Conservation (phyloP, 257 asterid genomes). For the Nicotiana tabacum region DNA sequence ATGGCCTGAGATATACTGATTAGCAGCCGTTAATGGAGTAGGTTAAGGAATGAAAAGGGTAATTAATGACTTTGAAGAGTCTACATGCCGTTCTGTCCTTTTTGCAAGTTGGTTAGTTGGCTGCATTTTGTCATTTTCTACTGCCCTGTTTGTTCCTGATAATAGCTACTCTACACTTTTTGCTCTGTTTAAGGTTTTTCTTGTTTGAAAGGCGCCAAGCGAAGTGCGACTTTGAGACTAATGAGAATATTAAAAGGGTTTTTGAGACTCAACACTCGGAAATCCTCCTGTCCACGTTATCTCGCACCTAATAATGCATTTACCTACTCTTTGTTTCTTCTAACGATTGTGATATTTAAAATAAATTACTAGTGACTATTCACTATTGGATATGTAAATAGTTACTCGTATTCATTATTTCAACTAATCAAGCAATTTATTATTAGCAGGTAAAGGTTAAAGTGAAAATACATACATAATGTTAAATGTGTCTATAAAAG, state of each 20-base stretch:
- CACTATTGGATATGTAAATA: no score
- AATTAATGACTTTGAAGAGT: background rate
- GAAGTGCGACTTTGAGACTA: background rate
- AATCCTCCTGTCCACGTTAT: background rate
- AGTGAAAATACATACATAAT: no score
- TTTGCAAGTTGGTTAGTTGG: background rate
- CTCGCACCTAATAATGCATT: background rate
- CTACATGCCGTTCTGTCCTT: background rate
- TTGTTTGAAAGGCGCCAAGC: background rate
- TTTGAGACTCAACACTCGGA: background rate
- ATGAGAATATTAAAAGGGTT: background rate
- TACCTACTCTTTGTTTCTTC: background rate
- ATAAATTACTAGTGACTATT: no score
- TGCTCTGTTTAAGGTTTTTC: background rate
- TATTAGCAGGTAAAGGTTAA: no score
- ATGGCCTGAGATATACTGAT: background rate
- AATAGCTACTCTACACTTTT: background rate
- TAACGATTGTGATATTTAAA: no score
- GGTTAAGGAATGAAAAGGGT: background rate
- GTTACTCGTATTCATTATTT: no score
- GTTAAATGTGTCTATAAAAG: no score
- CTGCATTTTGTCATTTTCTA: background rate
- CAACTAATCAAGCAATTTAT: no score
- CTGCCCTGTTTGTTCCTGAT: background rate
- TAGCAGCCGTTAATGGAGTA: background rate